Evolutionary conservation across 2,329 filamentous ascomycete species (phyloP).

Genomic region (Plectosphaerella sp.): DNA sequence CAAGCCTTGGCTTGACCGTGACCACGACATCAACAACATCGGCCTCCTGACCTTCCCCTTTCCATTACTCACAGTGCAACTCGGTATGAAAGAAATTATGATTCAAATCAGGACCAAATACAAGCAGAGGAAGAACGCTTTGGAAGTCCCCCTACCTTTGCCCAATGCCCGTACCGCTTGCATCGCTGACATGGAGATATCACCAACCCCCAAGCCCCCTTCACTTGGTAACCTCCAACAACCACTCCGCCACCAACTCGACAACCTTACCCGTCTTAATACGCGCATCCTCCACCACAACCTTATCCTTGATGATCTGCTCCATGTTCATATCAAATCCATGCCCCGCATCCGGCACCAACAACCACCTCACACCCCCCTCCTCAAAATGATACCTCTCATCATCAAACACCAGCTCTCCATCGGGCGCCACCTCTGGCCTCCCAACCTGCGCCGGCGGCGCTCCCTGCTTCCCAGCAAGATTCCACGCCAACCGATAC

Average conservation of each 20-base stretch:
- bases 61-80: too few species aligned
- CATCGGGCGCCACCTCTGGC: conserved; percentile 13
- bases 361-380: conserved; percentile 20
- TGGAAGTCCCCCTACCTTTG: too few species aligned
- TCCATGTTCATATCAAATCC: conserved; percentile 21
- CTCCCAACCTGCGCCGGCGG: conserved; percentile 21
- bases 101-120: too few species aligned
- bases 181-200: too few species aligned
- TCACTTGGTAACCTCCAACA: conserved; percentile 8
- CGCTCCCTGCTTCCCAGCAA: conserved; percentile 25
- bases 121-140: too few species aligned
- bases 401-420: conserved; percentile 18
- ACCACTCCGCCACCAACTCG: conserved; percentile 19
- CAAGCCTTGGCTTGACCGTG: too few species aligned
- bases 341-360: conserved; percentile 25
- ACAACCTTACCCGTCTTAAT: conserved; percentile 20
- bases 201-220: too few species aligned
- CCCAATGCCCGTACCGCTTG: too few species aligned
- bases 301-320: conserved; percentile 12
- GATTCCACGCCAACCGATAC: conserved; percentile 28
- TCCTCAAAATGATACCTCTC: conserved; percentile 22
- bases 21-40: too few species aligned
- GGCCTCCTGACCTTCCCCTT: too few species aligned
- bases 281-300: conserved; percentile 15
- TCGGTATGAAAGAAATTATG: too few species aligned